Evolutionary conservation across 805 yeast species (phyloP), one percentile per base, ranked within the genome.

Genomic region (Yamadazyma olivae): DNA sequence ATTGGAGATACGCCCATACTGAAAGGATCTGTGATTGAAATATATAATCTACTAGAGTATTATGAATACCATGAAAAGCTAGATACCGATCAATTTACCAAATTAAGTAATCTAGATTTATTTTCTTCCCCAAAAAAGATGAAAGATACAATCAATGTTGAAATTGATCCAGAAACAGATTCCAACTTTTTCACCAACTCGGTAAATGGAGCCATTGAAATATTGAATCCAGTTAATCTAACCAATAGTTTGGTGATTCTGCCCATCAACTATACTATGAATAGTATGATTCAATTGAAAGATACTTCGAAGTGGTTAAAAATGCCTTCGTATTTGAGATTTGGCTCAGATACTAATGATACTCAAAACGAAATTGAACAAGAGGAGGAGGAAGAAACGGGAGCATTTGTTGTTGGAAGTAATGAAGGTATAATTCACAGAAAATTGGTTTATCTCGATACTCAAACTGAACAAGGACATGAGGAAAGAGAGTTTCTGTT

Each of bases 181-280:
- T 5, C 19, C 1, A 31, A 36, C 25, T 32, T 41, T 23, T 28
- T 44, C 7, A 25, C 30, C 26, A 30, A 25, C 14, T 33, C 43
- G 9, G 45, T 43, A 4, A 25, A 46, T 4, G 40, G 51, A 1
- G 60, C 64, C 4, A 40, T 58, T 17, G 62, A 56, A 6, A 38
- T 56, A 32, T 45, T 63, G n/a, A 50, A 61, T 32, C 70, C 70
- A 0, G 40, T 59, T 5, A 58, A 49, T 33, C 43, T 66, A 12
- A 59, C 70, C 10, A 63, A 59, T 39, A 56, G 54, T 35, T 49
- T 63, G 20, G 63, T 67, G 5, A 53, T 66, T 7, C 62, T 52
- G 60, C 73, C 73, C 1, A 29, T 67, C 5, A 58, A 50, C 31
- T 54, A 49, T 27, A 64, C 72, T 1, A 54, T 67, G 28, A 58